phyloP scores from a whole-genome alignment of 495 filamentous ascomycete species.

The Xylaria sp. region DNA sequence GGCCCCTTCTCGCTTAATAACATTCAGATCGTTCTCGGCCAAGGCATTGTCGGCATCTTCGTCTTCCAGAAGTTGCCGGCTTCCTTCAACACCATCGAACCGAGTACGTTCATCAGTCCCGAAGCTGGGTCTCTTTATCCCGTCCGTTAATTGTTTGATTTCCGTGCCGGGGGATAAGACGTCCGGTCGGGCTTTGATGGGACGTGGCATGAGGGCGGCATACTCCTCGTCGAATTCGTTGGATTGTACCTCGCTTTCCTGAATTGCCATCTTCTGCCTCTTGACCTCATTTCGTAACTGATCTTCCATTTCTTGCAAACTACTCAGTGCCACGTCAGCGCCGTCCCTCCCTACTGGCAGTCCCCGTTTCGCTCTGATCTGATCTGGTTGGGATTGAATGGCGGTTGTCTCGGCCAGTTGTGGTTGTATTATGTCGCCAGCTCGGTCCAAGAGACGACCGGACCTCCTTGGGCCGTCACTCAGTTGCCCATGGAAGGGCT shows the following conservation, averaged over 20 bases:
- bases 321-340: constrained; percentile 24
- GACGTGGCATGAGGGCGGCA: constrained; percentile 26
- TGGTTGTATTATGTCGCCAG: background rate
- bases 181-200: constrained; percentile 18
- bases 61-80: constrained; percentile 33
- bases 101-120: constrained; percentile 23
- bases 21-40: constrained; percentile 43
- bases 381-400: background rate
- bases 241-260: constrained; percentile 30
- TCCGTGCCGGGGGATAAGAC: constrained; percentile 10
- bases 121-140: constrained; percentile 26
- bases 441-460: constrained; percentile 30
- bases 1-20: constrained; percentile 53
- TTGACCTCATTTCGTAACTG: constrained; percentile 33
- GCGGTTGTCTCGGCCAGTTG: background rate
- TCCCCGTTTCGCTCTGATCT: constrained; percentile 21
- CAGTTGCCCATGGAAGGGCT: background rate
- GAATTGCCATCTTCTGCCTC: constrained; percentile 37
- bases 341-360: background rate
- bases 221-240: background rate
- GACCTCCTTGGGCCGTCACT: constrained; percentile 31
- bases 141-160: constrained; percentile 9
- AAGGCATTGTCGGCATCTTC: constrained; percentile 7
- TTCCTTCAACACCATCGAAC: constrained; percentile 37
- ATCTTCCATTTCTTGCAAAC: constrained; percentile 42